Evolutionary conservation across 495 filamentous ascomycete genomes (phyloP), one percentile per base, ranked within the genome.

Genomic region (Hyaloscypha hepaticicola): DNA sequence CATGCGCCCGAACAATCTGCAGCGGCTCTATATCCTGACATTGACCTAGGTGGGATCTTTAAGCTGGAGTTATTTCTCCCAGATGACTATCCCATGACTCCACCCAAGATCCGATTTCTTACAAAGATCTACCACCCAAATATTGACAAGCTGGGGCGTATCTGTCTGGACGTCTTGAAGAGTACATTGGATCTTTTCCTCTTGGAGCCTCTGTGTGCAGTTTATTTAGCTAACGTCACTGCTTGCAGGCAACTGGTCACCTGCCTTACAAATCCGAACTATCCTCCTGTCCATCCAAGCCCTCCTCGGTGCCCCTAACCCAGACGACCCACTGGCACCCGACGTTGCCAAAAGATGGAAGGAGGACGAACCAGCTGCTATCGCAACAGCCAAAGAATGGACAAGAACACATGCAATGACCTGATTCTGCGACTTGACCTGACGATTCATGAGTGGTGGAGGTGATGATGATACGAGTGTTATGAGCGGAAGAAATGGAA

Each of bases 91-190:
- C 95, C 95, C 11, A 99, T 99, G 95, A 96, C 92, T 34, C 95
- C 95, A 28, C 95, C 95, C 14, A 97, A 97, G 80, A 97, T 99
- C 68, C 90, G 95, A 45, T 99, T 99, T 78, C 78, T 99, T 22
- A 99, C 95, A 68, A 97, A 96, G 77, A 99, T 99, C 75, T 99
- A 97, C 75, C 95, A 99, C 73, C 95, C 95, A 33, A 99, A 99
- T 75, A 97, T 99, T 66, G 95, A 99, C 74, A 94, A 95, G 77
- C 85, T 98, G 0, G 95, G 95, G 53, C 89, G 95, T 28, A 99
- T 99, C 75, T 99, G 95, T 76, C 76, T 99, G 58, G 95, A 99
- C 76, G 96, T 99, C 27, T 76, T 99, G 63, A 99, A 99, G 82
- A 96, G 95, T 96, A 83, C 66, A 81, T 72, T 45, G 11, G 11